Conservation (phyloP, 2,329 filamentous ascomycete species). For the Penicillium sp. region DNA sequence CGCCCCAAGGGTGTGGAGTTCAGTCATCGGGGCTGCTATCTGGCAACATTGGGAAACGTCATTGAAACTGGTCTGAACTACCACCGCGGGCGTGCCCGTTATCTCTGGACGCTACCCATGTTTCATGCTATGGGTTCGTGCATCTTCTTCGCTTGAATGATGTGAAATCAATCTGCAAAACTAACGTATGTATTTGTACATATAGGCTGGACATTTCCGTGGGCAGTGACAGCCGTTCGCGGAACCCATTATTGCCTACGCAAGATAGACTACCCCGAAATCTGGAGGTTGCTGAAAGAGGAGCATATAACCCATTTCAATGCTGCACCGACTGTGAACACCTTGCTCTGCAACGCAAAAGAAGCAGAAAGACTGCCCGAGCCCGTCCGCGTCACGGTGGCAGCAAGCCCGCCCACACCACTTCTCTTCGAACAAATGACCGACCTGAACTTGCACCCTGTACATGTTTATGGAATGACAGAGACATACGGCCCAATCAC, state of each 20-base stretch:
- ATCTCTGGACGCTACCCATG: conserved; percentile 92
- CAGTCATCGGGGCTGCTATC: conserved; percentile 82
- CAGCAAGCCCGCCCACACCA: conserved; percentile 83
- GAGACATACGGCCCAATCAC: conserved; percentile 96
- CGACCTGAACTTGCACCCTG: conserved; percentile 76
- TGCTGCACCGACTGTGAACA: conserved; percentile 94
- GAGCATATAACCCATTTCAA: conserved; percentile 93
- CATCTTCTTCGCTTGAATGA: neutral
- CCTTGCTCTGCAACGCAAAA: conserved; percentile 75
- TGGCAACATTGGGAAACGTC: conserved; percentile 80
- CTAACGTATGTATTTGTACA: neutral
- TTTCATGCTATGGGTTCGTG: conserved; percentile 60
- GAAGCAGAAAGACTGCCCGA: conserved; percentile 68
- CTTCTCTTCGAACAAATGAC: conserved; percentile 95
- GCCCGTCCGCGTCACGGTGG: conserved; percentile 83
- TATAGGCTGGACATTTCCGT: conserved; percentile 76
- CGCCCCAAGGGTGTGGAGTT: conserved; percentile 89
- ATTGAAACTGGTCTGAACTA: conserved; percentile 83
- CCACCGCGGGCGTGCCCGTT: conserved; percentile 67
- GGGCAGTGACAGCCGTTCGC: conserved; percentile 86
- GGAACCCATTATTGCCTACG: conserved; percentile 94
- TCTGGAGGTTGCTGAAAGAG: conserved; percentile 84
- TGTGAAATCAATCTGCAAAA: neutral
- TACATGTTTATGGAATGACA: conserved; percentile 85
- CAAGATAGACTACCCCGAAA: conserved; percentile 90